Evolutionary conservation across 2,329 filamentous ascomycete genomes (phyloP).

Genomic region (Claviceps digitariae): DNA sequence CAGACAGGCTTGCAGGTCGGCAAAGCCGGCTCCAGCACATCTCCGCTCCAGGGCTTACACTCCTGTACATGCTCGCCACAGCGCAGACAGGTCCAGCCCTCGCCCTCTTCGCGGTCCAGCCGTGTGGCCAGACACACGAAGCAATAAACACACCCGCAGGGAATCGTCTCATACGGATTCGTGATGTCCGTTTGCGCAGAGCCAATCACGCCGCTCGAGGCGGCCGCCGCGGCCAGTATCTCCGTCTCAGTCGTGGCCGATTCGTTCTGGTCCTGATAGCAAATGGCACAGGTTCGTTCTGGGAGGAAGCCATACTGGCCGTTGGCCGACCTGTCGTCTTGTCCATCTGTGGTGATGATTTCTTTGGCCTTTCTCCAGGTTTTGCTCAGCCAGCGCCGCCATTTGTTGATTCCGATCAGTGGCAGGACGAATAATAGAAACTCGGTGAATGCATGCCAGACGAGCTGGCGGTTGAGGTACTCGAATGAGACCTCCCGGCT

Average conservation of each 20-base stretch:
- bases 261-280: constrained; percentile 85
- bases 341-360: constrained; percentile 37
- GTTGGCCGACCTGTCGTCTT: constrained; percentile 37
- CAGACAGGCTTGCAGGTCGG: constrained; percentile 24
- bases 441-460: constrained; percentile 99
- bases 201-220: constrained; percentile 61
- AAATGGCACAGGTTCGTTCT: constrained; percentile 90
- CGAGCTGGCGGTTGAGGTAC: constrained; percentile 91
- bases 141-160: constrained; percentile 88
- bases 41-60: constrained; percentile 84
- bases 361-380: constrained; percentile 73
- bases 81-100: constrained; percentile 82
- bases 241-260: constrained; percentile 58
- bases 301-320: constrained; percentile 79
- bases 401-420: constrained; percentile 84
- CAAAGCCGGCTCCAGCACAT: constrained; percentile 55
- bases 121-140: constrained; percentile 89
- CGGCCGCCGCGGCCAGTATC: constrained; percentile 54
- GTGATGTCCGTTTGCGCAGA: constrained; percentile 88
- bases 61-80: constrained; percentile 75
- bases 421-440: constrained; percentile 96
- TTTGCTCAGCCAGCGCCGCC: constrained; percentile 78
- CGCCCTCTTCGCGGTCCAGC: constrained; percentile 83
- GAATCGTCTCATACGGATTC: constrained; percentile 84
- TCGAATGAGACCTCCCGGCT: constrained; percentile 91